A percentile compares a stretch with the other conserved stretches of the same genome.
phyloP scores from a whole-genome alignment of 2,329 filamentous ascomycete species.

The Emmonsiellopsis sp. region DNA sequence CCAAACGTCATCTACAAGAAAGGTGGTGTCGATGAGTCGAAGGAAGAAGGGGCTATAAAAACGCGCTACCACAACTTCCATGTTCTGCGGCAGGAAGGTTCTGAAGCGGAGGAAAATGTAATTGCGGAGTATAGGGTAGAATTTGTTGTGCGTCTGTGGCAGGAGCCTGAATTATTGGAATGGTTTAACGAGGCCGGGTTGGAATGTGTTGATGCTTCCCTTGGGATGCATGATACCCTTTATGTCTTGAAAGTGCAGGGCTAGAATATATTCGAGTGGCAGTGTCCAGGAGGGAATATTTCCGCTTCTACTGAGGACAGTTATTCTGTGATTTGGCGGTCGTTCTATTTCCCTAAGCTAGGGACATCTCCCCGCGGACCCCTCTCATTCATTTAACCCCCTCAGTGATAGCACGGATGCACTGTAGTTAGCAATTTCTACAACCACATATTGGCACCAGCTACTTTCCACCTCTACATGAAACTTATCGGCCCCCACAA shows the following conservation, averaged over 20 bases:
- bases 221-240: background rate
- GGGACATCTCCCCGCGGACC: too few relatives aligned
- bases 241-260: background rate
- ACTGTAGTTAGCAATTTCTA: too few relatives aligned
- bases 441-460: too few relatives aligned
- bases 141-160: background rate
- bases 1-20: background rate
- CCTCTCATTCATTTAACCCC: too few relatives aligned
- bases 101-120: background rate
- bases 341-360: too few relatives aligned
- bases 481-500: too few relatives aligned
- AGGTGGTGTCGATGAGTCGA: background rate
- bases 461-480: too few relatives aligned
- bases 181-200: background rate
- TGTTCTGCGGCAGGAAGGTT: background rate
- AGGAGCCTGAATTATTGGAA: conserved; percentile 1
- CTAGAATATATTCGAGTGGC: background rate
- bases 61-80: background rate
- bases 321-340: too few relatives aligned
- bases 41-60: background rate
- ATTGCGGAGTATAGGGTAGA: background rate
- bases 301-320: too few relatives aligned
- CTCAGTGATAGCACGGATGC: too few relatives aligned
- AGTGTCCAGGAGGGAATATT: too few relatives aligned
- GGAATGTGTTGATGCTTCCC: background rate